Base-by-base conservation (phyloP, 176 grass and related monocot species). In the Juncus inflexus region DNA sequence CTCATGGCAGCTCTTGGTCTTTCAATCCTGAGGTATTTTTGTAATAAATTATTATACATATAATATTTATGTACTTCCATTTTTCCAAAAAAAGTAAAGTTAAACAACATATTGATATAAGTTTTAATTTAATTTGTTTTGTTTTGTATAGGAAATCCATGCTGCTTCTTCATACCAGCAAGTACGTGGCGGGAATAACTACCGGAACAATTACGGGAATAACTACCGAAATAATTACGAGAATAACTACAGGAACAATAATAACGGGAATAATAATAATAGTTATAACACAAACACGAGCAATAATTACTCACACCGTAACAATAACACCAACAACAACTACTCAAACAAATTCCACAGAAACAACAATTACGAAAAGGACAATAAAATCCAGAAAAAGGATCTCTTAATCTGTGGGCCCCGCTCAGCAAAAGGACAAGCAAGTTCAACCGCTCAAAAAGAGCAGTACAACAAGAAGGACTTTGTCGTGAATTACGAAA, bases 381-480 rank as follows among this genome's bases (percentile, higher is more conserved):
- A 59, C 35, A 15, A 8, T 12, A 52, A 71, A 0, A 10, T 59
- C 15, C 19, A 28, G 19, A 28, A 28, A 28, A 28, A 28, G 19
- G 19, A 28, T 28, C 19, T 28, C 19, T 43, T 52, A 5, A 12
- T 57, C 35, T 38, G 67, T 43, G 67, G 67, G 15, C 67, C 54
- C 53, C 67, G 67, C 38, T 42, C 42, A 58, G 67, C 52, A 19
- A 71, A 41, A 59, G 54, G 55, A 41, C 55, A 58, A 10, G 43
- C 4, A 47, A 41, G 37, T 59, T 14, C 54, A 12, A 40, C 40
- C 10, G 54, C 37, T 36, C 4, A 13, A 4, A 57, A 3, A 2
- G 81, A 61, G 49, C 78, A 90, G 28, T 90, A 80, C 72, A 90
- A 95, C 55, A 72, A 59, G 65, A 63, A 58, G 9, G 81, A 95